Evolutionary conservation across 192 early-diverging fungal species (phyloP).

Genomic region (Linderina pennispora): DNA sequence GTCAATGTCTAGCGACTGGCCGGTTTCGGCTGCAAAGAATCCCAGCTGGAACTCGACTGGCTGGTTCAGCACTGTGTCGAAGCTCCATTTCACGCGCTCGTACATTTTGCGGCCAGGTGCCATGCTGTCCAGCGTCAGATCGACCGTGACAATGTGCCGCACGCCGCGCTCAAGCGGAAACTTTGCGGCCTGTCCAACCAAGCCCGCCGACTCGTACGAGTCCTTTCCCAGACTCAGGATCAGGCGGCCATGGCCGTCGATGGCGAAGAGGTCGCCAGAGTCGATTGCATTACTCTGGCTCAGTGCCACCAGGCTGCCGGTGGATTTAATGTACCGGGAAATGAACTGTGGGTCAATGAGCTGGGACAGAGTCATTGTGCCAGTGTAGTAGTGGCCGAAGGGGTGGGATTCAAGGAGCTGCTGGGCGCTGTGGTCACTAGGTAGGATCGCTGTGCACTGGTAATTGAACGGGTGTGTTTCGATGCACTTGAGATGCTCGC

Average conservation of each 20-base stretch:
- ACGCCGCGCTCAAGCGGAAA: slow-evolving; percentile 34
- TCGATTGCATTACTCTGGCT: slow-evolving; percentile 15
- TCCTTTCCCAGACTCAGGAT: slow-evolving; percentile 39
- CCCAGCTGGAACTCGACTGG: slow-evolving; percentile 18
- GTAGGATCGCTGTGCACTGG: slow-evolving; percentile 13
- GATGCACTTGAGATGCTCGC: slow-evolving; percentile 19
- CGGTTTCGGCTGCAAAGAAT: slow-evolving; percentile 12
- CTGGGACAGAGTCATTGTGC: slow-evolving; percentile 19
- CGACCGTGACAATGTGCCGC: slow-evolving; percentile 23
- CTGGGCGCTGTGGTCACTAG: neutral
- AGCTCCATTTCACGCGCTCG: slow-evolving; percentile 13
- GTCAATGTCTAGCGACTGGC: slow-evolving; percentile 20
- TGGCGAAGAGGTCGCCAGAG: slow-evolving; percentile 38
- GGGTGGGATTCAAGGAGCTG: neutral
- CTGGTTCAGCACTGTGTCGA: slow-evolving; percentile 14
- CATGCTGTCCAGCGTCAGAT: slow-evolving; percentile 16
- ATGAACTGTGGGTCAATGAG: slow-evolving; percentile 34
- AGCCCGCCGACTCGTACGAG: slow-evolving; percentile 28
- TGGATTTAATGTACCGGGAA: slow-evolving; percentile 15
- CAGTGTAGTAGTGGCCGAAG: slow-evolving; percentile 15
- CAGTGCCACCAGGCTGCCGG: slow-evolving; percentile 16
- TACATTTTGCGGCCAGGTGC: slow-evolving; percentile 29
- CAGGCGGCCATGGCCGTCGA: slow-evolving; percentile 28
- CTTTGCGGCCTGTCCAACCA: slow-evolving; percentile 15
- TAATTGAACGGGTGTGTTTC: slow-evolving; percentile 42